Conservation (phyloP, 805 yeast species). For the Saccharomycopsis sp. region DNA sequence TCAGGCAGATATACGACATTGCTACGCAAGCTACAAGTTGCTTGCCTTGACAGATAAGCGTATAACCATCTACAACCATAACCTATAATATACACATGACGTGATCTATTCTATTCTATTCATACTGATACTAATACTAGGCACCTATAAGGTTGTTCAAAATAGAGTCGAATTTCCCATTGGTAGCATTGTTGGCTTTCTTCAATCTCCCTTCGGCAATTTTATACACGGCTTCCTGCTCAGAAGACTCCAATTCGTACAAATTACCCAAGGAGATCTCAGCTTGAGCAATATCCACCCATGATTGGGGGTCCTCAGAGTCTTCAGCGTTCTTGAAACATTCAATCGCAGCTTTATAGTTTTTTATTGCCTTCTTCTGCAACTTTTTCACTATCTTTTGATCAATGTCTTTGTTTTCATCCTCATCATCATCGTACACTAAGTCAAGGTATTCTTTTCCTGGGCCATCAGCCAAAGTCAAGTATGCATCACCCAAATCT, state of each 20-base stretch:
- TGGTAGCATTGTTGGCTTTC: slow-evolving; percentile 73
- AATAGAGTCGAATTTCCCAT: slow-evolving; percentile 64
- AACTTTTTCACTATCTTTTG: slow-evolving; percentile 35
- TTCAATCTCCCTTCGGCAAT: slow-evolving; percentile 63
- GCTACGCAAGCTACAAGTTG: too few relatives aligned
- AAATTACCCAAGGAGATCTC: slow-evolving; percentile 73
- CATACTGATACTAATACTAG: not conserved
- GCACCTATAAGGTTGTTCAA: slow-evolving; percentile 43
- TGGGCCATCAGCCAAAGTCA: slow-evolving; percentile 61
- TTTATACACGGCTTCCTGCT: slow-evolving; percentile 60
- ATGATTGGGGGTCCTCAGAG: slow-evolving; percentile 68
- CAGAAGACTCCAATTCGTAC: slow-evolving; percentile 53
- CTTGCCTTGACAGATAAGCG: too few relatives aligned
- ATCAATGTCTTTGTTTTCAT: slow-evolving; percentile 26
- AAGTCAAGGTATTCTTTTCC: slow-evolving; percentile 47
- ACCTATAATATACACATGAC: too few relatives aligned
- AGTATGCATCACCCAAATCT: slow-evolving; percentile 54
- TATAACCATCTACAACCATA: too few relatives aligned
- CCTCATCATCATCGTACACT: slow-evolving; percentile 50
- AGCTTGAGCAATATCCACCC: slow-evolving; percentile 86
- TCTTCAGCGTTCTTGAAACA: slow-evolving; percentile 55
- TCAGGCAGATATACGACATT: too few relatives aligned
- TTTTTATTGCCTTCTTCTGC: slow-evolving; percentile 41
- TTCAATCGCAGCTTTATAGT: slow-evolving; percentile 47
- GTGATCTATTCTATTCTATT: too few relatives aligned